A percentile compares a stretch with the other conserved stretches of the same genome.
Evolutionary conservation across 805 yeast species (phyloP).

Genomic region (Metschnikowia peoriensis): DNA sequence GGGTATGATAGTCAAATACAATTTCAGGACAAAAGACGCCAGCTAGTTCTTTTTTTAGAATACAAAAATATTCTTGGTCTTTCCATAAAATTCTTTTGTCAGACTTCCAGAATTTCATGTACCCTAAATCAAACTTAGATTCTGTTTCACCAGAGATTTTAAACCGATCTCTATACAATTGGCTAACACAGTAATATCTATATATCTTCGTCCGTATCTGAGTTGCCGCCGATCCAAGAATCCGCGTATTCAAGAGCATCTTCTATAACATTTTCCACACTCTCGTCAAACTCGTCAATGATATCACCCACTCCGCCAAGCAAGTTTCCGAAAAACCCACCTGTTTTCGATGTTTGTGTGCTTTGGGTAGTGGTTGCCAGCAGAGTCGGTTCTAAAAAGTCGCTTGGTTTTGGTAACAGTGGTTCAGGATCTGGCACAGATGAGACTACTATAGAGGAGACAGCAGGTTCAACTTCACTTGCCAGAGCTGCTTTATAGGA

Average conservation of each 20-base stretch:
- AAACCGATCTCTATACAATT: too few relatives aligned
- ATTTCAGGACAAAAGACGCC: too few relatives aligned
- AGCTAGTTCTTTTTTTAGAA: too few relatives aligned
- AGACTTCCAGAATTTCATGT: too few relatives aligned
- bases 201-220: not conserved
- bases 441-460: not conserved
- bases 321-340: conserved; percentile 15
- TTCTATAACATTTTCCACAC: conserved; percentile 16
- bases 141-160: too few relatives aligned
- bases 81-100: too few relatives aligned
- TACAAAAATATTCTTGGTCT: too few relatives aligned
- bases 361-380: not conserved
- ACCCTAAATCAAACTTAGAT: too few relatives aligned
- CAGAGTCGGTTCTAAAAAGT: not conserved
- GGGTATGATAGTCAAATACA: too few relatives aligned
- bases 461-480: not conserved
- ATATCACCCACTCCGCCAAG: conserved; percentile 18
- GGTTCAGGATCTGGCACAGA: not conserved
- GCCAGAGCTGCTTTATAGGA: not conserved
- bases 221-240: conserved; percentile 10
- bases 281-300: conserved; percentile 17
- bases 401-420: not conserved
- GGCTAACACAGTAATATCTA: not conserved
- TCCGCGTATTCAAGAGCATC: conserved; percentile 15
- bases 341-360: not conserved